Percentiles rank a stretch among this genome's conserved stretches.
Evolutionary conservation across 2,329 filamentous ascomycete species (phyloP).

Genomic region (Cordyceps pruinosa): DNA sequence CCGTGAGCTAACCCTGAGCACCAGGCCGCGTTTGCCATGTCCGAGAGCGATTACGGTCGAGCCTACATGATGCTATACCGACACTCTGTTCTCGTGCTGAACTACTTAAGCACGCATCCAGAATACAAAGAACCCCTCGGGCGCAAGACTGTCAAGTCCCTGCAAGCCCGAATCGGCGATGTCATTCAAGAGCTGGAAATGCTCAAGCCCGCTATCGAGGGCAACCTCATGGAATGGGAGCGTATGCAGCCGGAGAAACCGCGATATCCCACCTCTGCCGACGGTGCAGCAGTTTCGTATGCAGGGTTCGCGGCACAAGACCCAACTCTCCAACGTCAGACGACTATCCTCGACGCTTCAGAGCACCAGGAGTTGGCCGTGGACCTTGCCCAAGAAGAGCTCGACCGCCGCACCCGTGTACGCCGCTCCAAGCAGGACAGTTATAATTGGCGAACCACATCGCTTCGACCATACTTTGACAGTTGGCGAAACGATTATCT

Average conservation of each 20-base stretch:
- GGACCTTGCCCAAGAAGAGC: conserved; percentile 65
- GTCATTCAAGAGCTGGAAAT: conserved; percentile 67
- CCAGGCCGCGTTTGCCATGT: conserved; percentile 76
- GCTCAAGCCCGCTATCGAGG: conserved; percentile 71
- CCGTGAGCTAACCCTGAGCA: conserved; percentile 17
- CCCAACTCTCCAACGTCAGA: conserved; percentile 50
- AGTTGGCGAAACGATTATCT: conserved; percentile 1
- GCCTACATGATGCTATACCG: conserved; percentile 89
- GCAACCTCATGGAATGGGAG: conserved; percentile 61
- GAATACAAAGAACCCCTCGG: conserved; percentile 62
- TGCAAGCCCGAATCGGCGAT: conserved; percentile 42
- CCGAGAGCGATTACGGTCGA: conserved; percentile 78
- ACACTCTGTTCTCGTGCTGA: conserved; percentile 76
- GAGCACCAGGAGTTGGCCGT: conserved; percentile 72
- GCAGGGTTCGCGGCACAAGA: conserved; percentile 48
- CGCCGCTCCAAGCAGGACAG: conserved; percentile 38
- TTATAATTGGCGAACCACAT: not conserved
- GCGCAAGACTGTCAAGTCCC: conserved; percentile 51
- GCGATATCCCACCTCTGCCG: conserved; percentile 14
- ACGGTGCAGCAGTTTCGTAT: conserved; percentile 28
- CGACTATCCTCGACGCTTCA: conserved; percentile 59
- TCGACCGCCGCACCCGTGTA: conserved; percentile 57
- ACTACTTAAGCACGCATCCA: conserved; percentile 68
- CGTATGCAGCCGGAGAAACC: conserved; percentile 39
- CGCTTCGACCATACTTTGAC: conserved; percentile 6